A percentile compares a stretch with the other conserved stretches of the same genome.
Conservation (phyloP, 2,329 filamentous ascomycete genomes). For the Penicillium sp. region DNA sequence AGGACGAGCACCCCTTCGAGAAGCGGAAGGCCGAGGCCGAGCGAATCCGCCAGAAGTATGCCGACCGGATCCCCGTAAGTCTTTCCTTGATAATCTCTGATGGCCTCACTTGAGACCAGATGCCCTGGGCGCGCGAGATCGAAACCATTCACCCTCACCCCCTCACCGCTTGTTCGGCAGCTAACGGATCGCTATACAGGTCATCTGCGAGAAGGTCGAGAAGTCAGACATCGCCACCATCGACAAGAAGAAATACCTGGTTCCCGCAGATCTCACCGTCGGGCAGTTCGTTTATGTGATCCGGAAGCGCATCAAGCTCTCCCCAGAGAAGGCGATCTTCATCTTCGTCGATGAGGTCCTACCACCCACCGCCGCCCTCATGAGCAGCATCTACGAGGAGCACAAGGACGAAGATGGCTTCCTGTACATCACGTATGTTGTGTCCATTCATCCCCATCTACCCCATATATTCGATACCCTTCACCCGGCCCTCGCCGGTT, state of each 20-base stretch:
- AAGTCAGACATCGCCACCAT: slow-evolving; percentile 99
- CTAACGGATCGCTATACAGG: slow-evolving; percentile 58
- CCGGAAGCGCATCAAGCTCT: slow-evolving; percentile 99
- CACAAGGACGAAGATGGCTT: slow-evolving; percentile 92
- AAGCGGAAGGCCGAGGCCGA: slow-evolving; percentile 99
- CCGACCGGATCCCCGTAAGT: slow-evolving; percentile 95
- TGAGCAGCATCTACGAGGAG: slow-evolving; percentile 99
- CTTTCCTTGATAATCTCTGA: slow-evolving; percentile 8
- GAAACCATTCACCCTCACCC: not conserved
- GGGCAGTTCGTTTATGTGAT: slow-evolving; percentile 99
- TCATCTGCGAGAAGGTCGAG: slow-evolving; percentile 99
- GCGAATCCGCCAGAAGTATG: slow-evolving; percentile 98
- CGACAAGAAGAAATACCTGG: slow-evolving; percentile 99
- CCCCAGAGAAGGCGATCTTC: slow-evolving; percentile 99
- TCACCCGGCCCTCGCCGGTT: too few relatives aligned
- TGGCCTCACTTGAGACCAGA: not conserved
- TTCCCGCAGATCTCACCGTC: slow-evolving; percentile 95
- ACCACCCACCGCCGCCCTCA: slow-evolving; percentile 92
- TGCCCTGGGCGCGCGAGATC: not conserved
- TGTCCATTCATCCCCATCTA: slow-evolving; percentile 4
- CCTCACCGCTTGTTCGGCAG: slow-evolving; percentile 39
- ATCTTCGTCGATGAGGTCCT: slow-evolving; percentile 99
- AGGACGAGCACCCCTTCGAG: slow-evolving; percentile 99
- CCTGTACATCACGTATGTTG: slow-evolving; percentile 89
- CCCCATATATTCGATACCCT: too few relatives aligned